Conservation (phyloP, 257 asterid species). For the Henckelia pumila region DNA sequence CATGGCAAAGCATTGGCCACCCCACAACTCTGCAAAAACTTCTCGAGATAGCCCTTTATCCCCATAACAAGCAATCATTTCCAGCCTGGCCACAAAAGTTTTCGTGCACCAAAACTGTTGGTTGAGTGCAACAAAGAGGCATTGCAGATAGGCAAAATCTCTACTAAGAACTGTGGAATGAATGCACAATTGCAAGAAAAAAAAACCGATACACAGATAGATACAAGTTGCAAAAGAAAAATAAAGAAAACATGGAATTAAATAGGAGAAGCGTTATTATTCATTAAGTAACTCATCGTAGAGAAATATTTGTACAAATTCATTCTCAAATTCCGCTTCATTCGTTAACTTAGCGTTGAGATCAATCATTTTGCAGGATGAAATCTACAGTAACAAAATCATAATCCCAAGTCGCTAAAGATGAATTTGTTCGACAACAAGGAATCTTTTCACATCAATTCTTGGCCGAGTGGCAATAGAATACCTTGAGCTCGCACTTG, state of each 20-base stretch:
- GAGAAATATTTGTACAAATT: constrained; percentile 19
- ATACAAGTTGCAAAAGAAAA: neutral
- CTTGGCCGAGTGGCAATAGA: constrained; percentile 35
- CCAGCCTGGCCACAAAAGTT: neutral
- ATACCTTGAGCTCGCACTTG: constrained; percentile 55
- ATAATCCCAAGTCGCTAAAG: constrained; percentile 6
- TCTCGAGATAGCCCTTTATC: neutral
- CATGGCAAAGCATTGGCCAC: neutral
- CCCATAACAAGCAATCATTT: neutral
- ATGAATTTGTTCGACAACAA: constrained; percentile 21
- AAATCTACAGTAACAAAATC: constrained; percentile 37
- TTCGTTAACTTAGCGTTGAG: neutral
- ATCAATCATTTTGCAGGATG: constrained; percentile 19
- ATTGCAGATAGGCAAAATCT: neutral
- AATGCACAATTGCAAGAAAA: neutral
- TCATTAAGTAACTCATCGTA: neutral
- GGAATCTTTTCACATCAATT: constrained; percentile 27
- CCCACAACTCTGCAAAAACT: neutral
- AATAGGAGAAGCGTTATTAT: neutral
- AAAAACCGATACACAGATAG: neutral
- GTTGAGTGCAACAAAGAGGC: neutral
- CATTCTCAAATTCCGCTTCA: constrained; percentile 23
- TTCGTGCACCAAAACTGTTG: neutral
- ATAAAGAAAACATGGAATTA: neutral
- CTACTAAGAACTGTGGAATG: neutral